Evolutionary conservation across 768 basidiomycete species (phyloP).

Genomic region (Porphyrellus cyaneotinctus): DNA sequence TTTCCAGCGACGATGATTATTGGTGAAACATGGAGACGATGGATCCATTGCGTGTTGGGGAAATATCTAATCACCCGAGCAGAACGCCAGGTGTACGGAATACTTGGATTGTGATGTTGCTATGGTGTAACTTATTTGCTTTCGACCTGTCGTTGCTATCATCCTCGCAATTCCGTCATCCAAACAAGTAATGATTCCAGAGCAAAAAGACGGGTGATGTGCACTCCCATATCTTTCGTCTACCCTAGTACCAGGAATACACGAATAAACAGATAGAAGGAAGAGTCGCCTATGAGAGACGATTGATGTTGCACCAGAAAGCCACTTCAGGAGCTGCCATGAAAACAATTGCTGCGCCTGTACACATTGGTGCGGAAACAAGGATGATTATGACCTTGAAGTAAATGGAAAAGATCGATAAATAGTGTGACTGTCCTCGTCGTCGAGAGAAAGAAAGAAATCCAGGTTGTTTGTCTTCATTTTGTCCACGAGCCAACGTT

Average conservation of each 20-base stretch:
- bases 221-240: conserved; percentile 2
- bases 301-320: conserved; percentile 26
- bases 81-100: too few relatives aligned
- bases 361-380: conserved; percentile 26
- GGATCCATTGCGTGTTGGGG: background rate
- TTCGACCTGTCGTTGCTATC: conserved; percentile 1
- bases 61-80: background rate
- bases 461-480: too few relatives aligned
- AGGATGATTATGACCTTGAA: too few relatives aligned
- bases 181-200: background rate
- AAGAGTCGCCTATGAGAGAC: background rate
- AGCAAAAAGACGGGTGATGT: background rate
- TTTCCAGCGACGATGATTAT: conserved; percentile 29
- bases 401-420: too few relatives aligned
- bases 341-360: conserved; percentile 24
- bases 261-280: background rate
- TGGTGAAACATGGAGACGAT: too few relatives aligned
- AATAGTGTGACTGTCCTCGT: too few relatives aligned
- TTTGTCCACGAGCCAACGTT: too few relatives aligned
- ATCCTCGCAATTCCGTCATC: background rate
- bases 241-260: conserved; percentile 2
- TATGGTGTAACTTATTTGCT: background rate
- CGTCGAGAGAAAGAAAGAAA: too few relatives aligned
- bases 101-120: background rate
- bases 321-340: conserved; percentile 33